Evolutionary conservation across 331 rosid species (phyloP).

Genomic region (Pyracantha coccinea): DNA sequence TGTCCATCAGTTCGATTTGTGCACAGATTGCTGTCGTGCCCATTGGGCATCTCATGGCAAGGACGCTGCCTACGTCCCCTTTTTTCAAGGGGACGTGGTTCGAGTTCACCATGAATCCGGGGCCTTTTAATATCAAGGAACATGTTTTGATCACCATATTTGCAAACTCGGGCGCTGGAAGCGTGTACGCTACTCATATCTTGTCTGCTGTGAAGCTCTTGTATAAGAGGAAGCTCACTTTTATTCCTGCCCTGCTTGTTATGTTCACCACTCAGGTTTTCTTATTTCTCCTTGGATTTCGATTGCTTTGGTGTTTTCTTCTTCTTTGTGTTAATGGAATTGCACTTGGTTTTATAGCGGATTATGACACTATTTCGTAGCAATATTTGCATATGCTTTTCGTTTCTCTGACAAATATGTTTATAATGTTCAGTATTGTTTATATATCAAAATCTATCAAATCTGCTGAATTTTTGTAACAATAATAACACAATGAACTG

Average conservation of each 20-base stretch:
- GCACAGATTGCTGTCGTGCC: constrained; percentile 94
- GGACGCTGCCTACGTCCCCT: constrained; percentile 36
- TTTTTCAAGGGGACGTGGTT: constrained; percentile 39
- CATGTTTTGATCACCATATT: constrained; percentile 79
- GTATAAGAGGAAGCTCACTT: constrained; percentile 39
- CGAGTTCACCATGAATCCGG: constrained; percentile 67
- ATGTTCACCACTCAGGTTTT: constrained; percentile 80
- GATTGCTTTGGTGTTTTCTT: neutral
- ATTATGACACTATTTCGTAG: too few species aligned
- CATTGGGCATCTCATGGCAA: constrained; percentile 70
- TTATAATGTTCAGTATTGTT: too few species aligned
- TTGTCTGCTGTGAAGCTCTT: constrained; percentile 65
- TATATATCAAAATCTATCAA: too few species aligned
- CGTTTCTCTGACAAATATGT: too few species aligned
- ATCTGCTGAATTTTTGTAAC: neutral
- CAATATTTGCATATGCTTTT: too few species aligned
- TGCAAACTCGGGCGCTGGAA: constrained; percentile 68
- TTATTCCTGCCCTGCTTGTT: constrained; percentile 56
- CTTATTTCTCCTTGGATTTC: neutral
- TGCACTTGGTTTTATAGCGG: too few species aligned
- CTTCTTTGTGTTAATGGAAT: too few species aligned
- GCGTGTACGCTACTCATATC: constrained; percentile 69
- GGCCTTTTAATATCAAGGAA: constrained; percentile 78
- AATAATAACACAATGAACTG: neutral
- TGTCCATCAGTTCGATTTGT: constrained; percentile 48